phyloP scores from a whole-genome alignment of 2,329 filamentous ascomycete species.

The Myriosclerotinia scirpicola region DNA sequence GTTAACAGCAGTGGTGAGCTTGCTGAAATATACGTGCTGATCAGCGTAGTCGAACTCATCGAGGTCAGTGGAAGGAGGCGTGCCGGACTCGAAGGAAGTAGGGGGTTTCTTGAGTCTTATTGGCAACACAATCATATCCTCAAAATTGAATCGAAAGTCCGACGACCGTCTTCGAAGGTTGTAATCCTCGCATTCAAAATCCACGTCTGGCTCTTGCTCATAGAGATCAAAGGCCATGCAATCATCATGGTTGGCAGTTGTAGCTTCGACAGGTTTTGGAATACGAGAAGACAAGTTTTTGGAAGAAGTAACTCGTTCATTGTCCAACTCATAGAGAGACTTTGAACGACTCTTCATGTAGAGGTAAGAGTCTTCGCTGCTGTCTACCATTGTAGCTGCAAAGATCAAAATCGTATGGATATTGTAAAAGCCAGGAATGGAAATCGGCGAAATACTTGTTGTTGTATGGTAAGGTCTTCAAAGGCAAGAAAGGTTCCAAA shows the following conservation, averaged over 20 bases:
- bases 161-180: conserved; percentile 14
- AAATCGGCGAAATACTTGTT: conserved; percentile 19
- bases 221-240: conserved; percentile 22
- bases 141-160: conserved; percentile 16
- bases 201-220: conserved; percentile 16
- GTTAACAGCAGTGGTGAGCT: conserved; percentile 11
- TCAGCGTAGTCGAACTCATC: conserved; percentile 23
- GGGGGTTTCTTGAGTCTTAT: conserved; percentile 17
- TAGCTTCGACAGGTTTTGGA: not conserved
- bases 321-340: not conserved
- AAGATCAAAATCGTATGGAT: conserved; percentile 10
- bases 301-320: not conserved
- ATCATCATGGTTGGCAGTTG: conserved; percentile 9
- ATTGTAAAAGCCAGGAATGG: conserved; percentile 4
- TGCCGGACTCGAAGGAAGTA: not conserved
- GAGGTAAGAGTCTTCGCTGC: conserved; percentile 21
- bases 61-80: conserved; percentile 7
- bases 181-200: conserved; percentile 13
- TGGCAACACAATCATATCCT: conserved; percentile 23
- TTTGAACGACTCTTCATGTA: conserved; percentile 17
- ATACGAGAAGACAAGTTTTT: conserved; percentile 4
- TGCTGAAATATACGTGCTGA: conserved; percentile 19
- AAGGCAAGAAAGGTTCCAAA: not conserved
- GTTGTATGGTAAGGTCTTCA: not conserved
- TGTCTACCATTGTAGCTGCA: conserved; percentile 18